Conservation (phyloP, 2,329 filamentous ascomycete genomes). For the Fusarium secorum region DNA sequence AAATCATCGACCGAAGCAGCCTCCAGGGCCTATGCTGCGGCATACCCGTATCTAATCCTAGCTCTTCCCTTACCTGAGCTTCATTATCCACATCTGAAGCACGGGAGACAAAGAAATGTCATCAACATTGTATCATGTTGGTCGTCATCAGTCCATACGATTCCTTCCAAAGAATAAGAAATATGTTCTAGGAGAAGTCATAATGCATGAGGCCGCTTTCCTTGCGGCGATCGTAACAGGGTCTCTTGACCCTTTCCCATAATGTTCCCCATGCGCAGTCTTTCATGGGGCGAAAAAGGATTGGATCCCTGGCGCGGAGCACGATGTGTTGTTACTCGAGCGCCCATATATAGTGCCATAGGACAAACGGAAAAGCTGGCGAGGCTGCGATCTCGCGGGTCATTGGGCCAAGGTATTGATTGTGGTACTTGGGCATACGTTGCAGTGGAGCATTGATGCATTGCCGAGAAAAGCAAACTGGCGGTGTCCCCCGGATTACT, state of each 20-base stretch:
- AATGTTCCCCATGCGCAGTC: not conserved
- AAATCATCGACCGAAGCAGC: conserved; percentile 15
- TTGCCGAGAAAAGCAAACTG: not conserved
- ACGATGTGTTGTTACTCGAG: conserved; percentile 1
- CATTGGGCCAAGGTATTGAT: conserved; percentile 29
- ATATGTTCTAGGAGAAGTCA: conserved; percentile 20
- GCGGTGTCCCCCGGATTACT: not conserved
- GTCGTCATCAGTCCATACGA: conserved; percentile 19
- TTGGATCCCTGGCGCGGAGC: not conserved
- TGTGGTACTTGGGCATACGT: conserved; percentile 19
- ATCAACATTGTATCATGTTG: conserved; percentile 26
- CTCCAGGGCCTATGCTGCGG: conserved; percentile 28
- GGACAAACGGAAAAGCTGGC: conserved; percentile 15
- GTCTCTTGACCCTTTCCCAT: not conserved
- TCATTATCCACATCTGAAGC: conserved; percentile 1
- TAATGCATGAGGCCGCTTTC: conserved; percentile 28
- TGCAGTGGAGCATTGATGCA: conserved; percentile 4
- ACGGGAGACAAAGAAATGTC: conserved; percentile 10
- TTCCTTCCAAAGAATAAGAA: conserved; percentile 9
- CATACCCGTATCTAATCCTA: not conserved
- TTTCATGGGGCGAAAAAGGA: not conserved
- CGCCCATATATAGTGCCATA: conserved; percentile 3
- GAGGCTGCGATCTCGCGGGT: conserved; percentile 12
- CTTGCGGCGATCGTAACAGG: conserved; percentile 10
- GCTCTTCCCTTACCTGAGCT: not conserved